Percentiles rank a stretch among this genome's conserved stretches.
phyloP scores from a whole-genome alignment of 1,284 basidiomycete genomes.

The Cutaneotrichosporon mucoides region DNA sequence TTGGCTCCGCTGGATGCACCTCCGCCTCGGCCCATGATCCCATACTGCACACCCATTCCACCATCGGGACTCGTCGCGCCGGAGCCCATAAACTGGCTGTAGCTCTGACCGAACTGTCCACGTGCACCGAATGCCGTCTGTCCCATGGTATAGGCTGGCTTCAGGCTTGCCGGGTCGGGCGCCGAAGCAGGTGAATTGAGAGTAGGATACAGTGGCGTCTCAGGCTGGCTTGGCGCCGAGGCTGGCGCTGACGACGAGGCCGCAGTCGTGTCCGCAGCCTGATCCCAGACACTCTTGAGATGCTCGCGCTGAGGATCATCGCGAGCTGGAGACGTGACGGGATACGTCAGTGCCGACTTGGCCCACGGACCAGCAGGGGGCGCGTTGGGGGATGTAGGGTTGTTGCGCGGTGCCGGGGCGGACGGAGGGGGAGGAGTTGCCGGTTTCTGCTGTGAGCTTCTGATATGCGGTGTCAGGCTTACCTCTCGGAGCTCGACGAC shows the following conservation, averaged over 20 bases:
- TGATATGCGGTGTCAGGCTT: slow-evolving; percentile 1
- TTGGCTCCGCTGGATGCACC: slow-evolving; percentile 7
- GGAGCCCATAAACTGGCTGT: slow-evolving; percentile 18
- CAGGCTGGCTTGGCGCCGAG: slow-evolving; percentile 16
- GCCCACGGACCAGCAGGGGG: slow-evolving; percentile 25
- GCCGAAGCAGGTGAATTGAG: slow-evolving; percentile 33
- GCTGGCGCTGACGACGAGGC: slow-evolving; percentile 5
- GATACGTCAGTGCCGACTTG: slow-evolving; percentile 25
- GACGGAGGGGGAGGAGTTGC: slow-evolving; percentile 28
- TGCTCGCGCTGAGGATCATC: slow-evolving; percentile 34
- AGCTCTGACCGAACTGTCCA: slow-evolving; percentile 9
- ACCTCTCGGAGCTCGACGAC: slow-evolving; percentile 21
- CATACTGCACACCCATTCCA: slow-evolving; percentile 18
- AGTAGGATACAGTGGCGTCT: slow-evolving; percentile 40
- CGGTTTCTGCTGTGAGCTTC: slow-evolving; percentile 21
- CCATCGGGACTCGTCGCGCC: slow-evolving; percentile 17
- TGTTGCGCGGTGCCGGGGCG: slow-evolving; percentile 13
- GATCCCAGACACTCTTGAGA: slow-evolving; percentile 40
- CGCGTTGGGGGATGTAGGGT: slow-evolving; percentile 21
- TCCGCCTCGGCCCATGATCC: slow-evolving; percentile 20
- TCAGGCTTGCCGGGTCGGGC: slow-evolving; percentile 14
- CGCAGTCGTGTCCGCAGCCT: slow-evolving; percentile 9
- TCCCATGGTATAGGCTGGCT: slow-evolving; percentile 19
- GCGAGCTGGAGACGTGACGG: slow-evolving; percentile 25
- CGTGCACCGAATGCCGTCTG: slow-evolving; percentile 6